These are phyloP conservation scores for Sporothrix inflata DNA, from an alignment of 2,329 filamentous ascomycete species.

Conservation along the genomic window DNA sequence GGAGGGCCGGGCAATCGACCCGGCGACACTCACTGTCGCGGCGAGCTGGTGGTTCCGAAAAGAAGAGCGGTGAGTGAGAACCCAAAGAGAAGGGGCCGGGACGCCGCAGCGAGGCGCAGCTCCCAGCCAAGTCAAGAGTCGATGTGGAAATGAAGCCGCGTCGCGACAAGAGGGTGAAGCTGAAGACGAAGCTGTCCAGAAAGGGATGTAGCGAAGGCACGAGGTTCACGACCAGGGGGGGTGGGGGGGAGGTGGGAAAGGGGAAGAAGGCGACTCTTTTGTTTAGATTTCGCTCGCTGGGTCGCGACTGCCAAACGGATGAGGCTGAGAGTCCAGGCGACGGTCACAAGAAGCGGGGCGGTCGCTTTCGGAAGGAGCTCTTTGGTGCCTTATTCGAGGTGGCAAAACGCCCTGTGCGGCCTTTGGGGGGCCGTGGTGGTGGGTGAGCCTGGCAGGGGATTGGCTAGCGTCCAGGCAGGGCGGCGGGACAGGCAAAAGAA, in stretches of 20 bases:
- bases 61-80: neutral
- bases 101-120: neutral
- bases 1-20: neutral
- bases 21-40: neutral
- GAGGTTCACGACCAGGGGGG: neutral
- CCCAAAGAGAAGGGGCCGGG: neutral
- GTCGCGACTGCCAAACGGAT: constrained; percentile 8
- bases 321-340: constrained; percentile 10
- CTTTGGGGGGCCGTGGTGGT: neutral
- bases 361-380: neutral
- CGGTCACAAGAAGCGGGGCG: constrained; percentile 1
- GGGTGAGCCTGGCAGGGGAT: constrained; percentile 1
- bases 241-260: neutral
- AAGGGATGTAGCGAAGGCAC: neutral
- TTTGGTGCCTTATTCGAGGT: neutral
- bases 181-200: no score
- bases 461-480: neutral
- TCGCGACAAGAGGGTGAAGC: neutral
- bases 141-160: neutral
- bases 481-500: neutral
- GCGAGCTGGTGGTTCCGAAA: neutral
- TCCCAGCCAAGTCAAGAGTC: neutral
- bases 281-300: constrained; percentile 11
- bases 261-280: neutral
- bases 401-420: constrained; percentile 13